These are phyloP conservation scores for Dendrobium nobile DNA, from an alignment of 106 monocot species.

Conservation along the genomic window DNA sequence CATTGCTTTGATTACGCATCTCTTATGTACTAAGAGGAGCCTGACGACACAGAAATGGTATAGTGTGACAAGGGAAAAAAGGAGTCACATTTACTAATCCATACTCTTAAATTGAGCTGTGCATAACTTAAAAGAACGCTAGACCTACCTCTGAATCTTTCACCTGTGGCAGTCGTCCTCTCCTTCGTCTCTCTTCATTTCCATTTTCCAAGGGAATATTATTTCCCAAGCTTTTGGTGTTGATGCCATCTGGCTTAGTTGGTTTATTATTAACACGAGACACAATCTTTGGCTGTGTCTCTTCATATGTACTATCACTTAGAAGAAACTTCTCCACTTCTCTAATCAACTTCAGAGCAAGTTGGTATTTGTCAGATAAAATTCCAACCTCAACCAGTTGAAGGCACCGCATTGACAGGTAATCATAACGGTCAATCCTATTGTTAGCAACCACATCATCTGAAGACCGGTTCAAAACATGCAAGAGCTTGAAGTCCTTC, in stretches of 20 bases:
- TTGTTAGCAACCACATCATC: constrained; percentile 40
- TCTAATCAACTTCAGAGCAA: constrained; percentile 49
- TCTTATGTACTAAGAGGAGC: too few species aligned
- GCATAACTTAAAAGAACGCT: neutral
- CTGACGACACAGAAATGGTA: neutral
- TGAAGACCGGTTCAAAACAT: constrained; percentile 24
- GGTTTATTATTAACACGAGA: constrained; percentile 45
- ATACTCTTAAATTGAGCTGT: neutral
- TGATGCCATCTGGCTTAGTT: constrained; percentile 27
- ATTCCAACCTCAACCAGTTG: constrained; percentile 44
- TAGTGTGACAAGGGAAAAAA: neutral
- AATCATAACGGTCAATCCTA: constrained; percentile 46
- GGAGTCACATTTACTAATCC: neutral
- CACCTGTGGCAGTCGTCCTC: constrained; percentile 18
- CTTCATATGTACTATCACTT: constrained; percentile 45
- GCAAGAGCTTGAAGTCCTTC: constrained; percentile 56
- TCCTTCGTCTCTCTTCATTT: constrained; percentile 14
- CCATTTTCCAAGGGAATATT: constrained; percentile 19
- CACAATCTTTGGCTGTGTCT: constrained; percentile 58
- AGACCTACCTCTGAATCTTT: constrained; percentile 25
- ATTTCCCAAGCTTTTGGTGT: constrained; percentile 21
- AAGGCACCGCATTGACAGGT: constrained; percentile 56
- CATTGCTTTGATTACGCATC: neutral
- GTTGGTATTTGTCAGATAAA: constrained; percentile 51
- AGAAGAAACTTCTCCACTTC: constrained; percentile 52